Base-by-base conservation (phyloP, 345 rosid species). In the Pugionium cornutum region DNA sequence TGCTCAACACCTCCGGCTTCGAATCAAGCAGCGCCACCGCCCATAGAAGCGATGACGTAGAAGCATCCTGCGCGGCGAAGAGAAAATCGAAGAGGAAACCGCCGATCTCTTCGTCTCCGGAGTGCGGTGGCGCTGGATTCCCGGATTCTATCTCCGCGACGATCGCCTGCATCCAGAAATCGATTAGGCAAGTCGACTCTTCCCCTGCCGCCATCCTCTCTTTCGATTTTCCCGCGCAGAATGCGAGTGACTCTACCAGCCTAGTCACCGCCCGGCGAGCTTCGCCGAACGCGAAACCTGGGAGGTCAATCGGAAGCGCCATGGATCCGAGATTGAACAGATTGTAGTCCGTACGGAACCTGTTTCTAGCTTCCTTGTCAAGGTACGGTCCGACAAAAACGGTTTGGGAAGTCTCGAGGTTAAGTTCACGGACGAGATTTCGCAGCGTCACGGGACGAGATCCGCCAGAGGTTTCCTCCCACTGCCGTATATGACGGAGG, bases 11-110 rank as follows among this genome's bases (percentile, higher is more conserved):
- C 7, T 82, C 82, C 1, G 95, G 95, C 48, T 92, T 85, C 6
- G 87, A 84, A 18, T 92, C 98, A 1, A 92, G 92, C 40, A 80
- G 68, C 3, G 88, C 28, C 53, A 89, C 81, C 3, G 95, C 92
- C 96, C 98, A 89, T 2, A 89, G 78, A 1, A 92, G 83, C 9
- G 96, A 87, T 8, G 92, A 89, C 1, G 98, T 85, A 25, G 98
- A 92, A 3, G 98, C 96, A 56, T 92, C 98, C 32, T 92, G 98
- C 0, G 98, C 84, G 0, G 96, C 95, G 35, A 87, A 87, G 65
- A 92, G 82, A 74, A 89, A 92, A 64, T 89, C 95, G 9, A 92
- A 89, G 7, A 92, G 82, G 66, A 82, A 78, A 9, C 87, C 79
- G 1, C 91, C 96, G 37, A 87, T 81, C 61, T 87, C 91, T 4